Evolutionary conservation across 2,329 filamentous ascomycete genomes (phyloP).

Genomic region (Colletotrichum abscissum): DNA sequence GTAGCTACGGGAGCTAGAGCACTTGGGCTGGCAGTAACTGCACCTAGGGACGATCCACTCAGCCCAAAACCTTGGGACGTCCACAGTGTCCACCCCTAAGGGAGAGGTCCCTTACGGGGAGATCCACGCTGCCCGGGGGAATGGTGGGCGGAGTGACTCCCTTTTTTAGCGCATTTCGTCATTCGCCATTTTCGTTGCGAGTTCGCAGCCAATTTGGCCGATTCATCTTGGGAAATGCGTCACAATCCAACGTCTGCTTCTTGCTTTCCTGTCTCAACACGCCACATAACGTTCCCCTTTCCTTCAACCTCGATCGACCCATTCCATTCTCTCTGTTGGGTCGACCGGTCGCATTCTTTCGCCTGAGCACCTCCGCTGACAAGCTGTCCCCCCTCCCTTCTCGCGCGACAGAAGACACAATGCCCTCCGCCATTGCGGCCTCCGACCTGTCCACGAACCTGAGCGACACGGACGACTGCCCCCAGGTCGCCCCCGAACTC

Average conservation of each 20-base stretch:
- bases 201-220: constrained; percentile 8
- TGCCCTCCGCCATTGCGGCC: constrained; percentile 32
- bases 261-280: neutral
- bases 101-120: constrained; percentile 6
- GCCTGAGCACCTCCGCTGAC: constrained; percentile 6
- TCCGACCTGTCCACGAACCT: constrained; percentile 36
- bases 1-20: constrained; percentile 21
- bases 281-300: neutral
- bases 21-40: neutral
- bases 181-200: constrained; percentile 33
- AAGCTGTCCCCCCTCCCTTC: neutral
- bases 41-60: constrained; percentile 19
- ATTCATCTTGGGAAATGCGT: constrained; percentile 14
- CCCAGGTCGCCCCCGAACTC: constrained; percentile 65
- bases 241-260: neutral
- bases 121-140: constrained; percentile 13
- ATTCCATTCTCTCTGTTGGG: neutral
- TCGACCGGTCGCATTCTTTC: neutral
- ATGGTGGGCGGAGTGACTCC: neutral
- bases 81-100: neutral
- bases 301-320: constrained; percentile 2
- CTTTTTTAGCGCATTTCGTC: constrained; percentile 35
- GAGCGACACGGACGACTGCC: constrained; percentile 39
- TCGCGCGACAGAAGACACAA: constrained; percentile 31
- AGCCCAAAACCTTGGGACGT: constrained; percentile 8